phyloP scores from a whole-genome alignment of 177 flowering plant genomes.

The Vitis hybrid region DNA sequence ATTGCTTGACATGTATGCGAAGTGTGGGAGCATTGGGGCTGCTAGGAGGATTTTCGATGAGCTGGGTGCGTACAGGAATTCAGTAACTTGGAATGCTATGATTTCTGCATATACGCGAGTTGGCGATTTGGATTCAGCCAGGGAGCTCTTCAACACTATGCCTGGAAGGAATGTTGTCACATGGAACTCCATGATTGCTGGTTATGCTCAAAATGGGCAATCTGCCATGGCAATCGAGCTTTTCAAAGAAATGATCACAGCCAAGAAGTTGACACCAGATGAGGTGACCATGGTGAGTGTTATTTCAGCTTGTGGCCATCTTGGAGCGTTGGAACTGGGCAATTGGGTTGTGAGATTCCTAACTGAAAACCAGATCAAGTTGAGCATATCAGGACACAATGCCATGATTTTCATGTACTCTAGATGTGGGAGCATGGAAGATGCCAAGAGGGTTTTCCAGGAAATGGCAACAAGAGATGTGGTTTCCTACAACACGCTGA shows the following conservation, averaged over 20 bases:
- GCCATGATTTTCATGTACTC: slow-evolving; percentile 69
- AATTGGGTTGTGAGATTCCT: slow-evolving; percentile 38
- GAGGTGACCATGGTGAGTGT: slow-evolving; percentile 66
- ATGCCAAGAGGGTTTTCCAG: slow-evolving; percentile 45
- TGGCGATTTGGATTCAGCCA: slow-evolving; percentile 49
- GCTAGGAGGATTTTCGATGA: slow-evolving; percentile 51
- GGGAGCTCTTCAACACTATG: slow-evolving; percentile 56
- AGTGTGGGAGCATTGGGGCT: slow-evolving; percentile 42
- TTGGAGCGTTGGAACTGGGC: slow-evolving; percentile 56
- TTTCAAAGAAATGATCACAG: slow-evolving; percentile 46
- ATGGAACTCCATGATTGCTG: slow-evolving; percentile 78
- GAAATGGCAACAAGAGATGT: slow-evolving; percentile 57
- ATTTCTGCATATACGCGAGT: slow-evolving; percentile 53
- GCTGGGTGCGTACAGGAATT: slow-evolving; percentile 38
- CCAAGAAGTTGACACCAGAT: slow-evolving; percentile 38
- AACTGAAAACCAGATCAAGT: slow-evolving; percentile 27
- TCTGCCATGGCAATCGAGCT: slow-evolving; percentile 50
- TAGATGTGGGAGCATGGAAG: slow-evolving; percentile 60
- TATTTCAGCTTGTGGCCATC: slow-evolving; percentile 70
- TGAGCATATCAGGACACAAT: slow-evolving; percentile 46
- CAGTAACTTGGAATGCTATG: slow-evolving; percentile 68
- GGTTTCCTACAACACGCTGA: slow-evolving; percentile 60
- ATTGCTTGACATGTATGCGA: slow-evolving; percentile 61
- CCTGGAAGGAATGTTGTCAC: slow-evolving; percentile 51
- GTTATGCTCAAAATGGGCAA: slow-evolving; percentile 72